A percentile compares a stretch with the other conserved stretches of the same genome.
phyloP scores from a whole-genome alignment of 164 flowering plant species.

The Dillenia turbinata region DNA sequence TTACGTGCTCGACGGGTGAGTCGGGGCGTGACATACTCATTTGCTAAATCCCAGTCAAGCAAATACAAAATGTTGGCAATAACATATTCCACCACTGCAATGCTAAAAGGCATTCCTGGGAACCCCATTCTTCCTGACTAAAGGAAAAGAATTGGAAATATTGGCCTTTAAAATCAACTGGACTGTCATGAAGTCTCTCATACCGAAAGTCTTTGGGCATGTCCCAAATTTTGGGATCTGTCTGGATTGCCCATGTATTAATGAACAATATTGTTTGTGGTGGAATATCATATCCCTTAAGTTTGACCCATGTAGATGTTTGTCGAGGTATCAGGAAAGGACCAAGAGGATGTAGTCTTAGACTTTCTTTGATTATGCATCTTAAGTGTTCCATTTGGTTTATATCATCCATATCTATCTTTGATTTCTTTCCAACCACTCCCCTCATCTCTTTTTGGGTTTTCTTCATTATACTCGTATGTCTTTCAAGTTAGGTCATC shows the following conservation, averaged over 20 bases:
- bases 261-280: constrained; percentile 6
- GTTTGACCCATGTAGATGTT: constrained; percentile 5
- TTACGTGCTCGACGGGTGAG: too few species aligned
- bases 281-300: too few species aligned
- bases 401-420: constrained; percentile 8
- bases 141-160: constrained; percentile 16
- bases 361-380: constrained; percentile 18
- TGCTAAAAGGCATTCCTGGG: constrained; percentile 14
- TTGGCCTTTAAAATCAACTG: too few species aligned
- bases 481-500: constrained; percentile 16
- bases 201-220: constrained; percentile 11
- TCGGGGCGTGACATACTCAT: too few species aligned
- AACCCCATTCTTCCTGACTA: constrained; percentile 16
- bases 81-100: constrained; percentile 1
- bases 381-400: constrained; percentile 27
- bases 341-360: constrained; percentile 31
- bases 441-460: too few species aligned
- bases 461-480: constrained; percentile 6
- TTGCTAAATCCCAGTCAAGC: constrained; percentile 12
- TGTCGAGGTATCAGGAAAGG: constrained; percentile 27
- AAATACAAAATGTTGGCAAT: constrained; percentile 7
- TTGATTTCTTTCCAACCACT: constrained; percentile 9
- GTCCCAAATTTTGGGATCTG: constrained; percentile 11
- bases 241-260: constrained; percentile 12
- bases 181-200: constrained; percentile 5